Percentiles rank a stretch among this genome's conserved stretches.
Conservation (phyloP, 495 filamentous ascomycete genomes). For the Xylona heveae region DNA sequence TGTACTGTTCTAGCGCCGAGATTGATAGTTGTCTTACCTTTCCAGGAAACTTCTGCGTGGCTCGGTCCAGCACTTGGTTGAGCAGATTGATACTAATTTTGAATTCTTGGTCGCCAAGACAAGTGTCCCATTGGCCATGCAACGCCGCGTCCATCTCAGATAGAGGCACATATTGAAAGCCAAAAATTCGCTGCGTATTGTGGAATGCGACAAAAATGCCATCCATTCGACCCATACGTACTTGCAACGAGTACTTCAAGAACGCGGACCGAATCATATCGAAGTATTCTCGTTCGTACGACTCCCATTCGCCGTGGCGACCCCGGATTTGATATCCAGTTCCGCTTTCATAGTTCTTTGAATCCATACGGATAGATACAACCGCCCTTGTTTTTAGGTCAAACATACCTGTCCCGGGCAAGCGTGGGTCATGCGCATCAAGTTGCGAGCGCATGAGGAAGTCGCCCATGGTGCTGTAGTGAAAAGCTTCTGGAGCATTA, state of each 20-base stretch:
- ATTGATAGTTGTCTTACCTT: conserved; percentile 15
- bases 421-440: conserved; percentile 67
- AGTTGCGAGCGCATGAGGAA: conserved; percentile 93
- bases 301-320: conserved; percentile 57
- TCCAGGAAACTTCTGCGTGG: conserved; percentile 47
- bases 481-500: conserved; percentile 49
- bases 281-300: conserved; percentile 85
- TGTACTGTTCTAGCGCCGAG: not conserved
- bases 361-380: conserved; percentile 72
- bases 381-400: conserved; percentile 93
- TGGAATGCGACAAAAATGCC: conserved; percentile 98
- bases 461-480: conserved; percentile 76
- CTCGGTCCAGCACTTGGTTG: conserved; percentile 55
- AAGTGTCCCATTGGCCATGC: conserved; percentile 44
- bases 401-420: conserved; percentile 89
- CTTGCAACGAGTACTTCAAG: conserved; percentile 91
- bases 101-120: conserved; percentile 75
- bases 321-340: conserved; percentile 70
- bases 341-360: conserved; percentile 45
- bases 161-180: conserved; percentile 83
- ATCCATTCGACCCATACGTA: conserved; percentile 92
- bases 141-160: conserved; percentile 70
- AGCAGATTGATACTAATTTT: conserved; percentile 54
- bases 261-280: conserved; percentile 94
- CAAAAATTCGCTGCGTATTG: conserved; percentile 87